Conservation (phyloP, 106 monocot species). For the Platanthera guangdongensis region DNA sequence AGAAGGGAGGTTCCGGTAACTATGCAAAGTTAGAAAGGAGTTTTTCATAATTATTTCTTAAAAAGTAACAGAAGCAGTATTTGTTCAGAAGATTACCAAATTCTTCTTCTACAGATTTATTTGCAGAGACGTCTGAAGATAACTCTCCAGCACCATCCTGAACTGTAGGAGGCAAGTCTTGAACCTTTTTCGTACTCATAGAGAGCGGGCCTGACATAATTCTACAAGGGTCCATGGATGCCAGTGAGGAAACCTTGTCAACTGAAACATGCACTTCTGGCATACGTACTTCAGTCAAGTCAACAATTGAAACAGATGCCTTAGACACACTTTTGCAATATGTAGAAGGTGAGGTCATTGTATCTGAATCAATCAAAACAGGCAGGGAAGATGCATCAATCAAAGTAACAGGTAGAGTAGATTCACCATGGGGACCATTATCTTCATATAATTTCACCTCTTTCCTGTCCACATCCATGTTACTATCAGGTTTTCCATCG, state of each 20-base stretch:
- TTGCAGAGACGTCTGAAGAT: constrained; percentile 8
- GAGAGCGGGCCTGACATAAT: not conserved
- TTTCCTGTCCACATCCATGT: constrained; percentile 5
- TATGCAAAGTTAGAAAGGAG: no score
- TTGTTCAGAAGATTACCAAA: constrained; percentile 11
- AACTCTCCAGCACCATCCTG: constrained; percentile 9
- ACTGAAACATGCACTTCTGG: constrained; percentile 6
- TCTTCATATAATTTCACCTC: constrained; percentile 4
- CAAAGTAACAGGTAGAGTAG: constrained; percentile 2
- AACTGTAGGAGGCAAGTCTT: constrained; percentile 8
- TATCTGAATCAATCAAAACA: constrained; percentile 3
- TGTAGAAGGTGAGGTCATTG: not conserved
- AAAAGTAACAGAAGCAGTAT: not conserved
- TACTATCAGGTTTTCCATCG: constrained; percentile 8
- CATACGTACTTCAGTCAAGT: constrained; percentile 8
- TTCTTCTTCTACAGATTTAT: constrained; percentile 16
- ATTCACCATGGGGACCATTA: not conserved
- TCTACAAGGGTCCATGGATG: not conserved
- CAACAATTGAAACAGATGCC: not conserved
- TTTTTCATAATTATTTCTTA: no score
- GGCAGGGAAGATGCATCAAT: not conserved
- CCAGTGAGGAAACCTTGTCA: not conserved
- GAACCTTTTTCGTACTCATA: constrained; percentile 6
- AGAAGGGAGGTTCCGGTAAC: no score
- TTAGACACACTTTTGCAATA: not conserved